Conservation (phyloP, 257 asterid genomes). For the Rubia yunnanensis region DNA sequence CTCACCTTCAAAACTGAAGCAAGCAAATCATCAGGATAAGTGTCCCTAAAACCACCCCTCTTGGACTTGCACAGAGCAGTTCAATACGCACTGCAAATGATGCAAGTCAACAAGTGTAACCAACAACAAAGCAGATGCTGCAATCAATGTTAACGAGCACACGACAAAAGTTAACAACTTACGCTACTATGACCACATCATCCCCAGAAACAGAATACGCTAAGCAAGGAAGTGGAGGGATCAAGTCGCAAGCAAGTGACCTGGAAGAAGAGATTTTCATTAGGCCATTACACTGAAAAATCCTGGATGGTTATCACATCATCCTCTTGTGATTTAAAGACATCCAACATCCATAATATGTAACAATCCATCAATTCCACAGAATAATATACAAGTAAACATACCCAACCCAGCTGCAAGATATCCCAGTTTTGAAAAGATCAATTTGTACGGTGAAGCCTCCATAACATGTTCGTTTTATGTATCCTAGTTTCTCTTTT, state of each 20-base stretch:
- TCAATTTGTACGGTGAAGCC: constrained; percentile 9
- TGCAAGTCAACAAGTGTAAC: too few species aligned
- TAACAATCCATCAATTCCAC: too few species aligned
- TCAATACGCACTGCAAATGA: too few species aligned
- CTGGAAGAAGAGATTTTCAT: constrained; percentile 45
- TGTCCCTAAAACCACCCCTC: too few species aligned
- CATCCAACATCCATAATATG: background rate
- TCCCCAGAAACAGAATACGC: constrained; percentile 59
- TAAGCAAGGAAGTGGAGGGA: constrained; percentile 68
- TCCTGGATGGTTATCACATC: too few species aligned
- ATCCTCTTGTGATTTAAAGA: background rate
- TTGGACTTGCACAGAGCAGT: too few species aligned
- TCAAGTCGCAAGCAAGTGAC: constrained; percentile 67
- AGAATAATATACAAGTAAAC: background rate
- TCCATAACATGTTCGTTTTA: background rate
- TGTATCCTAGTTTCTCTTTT: background rate
- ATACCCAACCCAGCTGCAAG: constrained; percentile 77
- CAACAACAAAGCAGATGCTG: too few species aligned
- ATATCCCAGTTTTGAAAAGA: constrained; percentile 57
- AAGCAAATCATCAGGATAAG: too few species aligned
- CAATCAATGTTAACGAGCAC: too few species aligned
- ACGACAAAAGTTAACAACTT: too few species aligned
- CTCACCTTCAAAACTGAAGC: too few species aligned
- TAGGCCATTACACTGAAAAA: constrained; percentile 17
- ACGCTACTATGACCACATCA: too few species aligned